Conservation (phyloP, 2,329 filamentous ascomycete species). For the Colletotrichum tabaci region DNA sequence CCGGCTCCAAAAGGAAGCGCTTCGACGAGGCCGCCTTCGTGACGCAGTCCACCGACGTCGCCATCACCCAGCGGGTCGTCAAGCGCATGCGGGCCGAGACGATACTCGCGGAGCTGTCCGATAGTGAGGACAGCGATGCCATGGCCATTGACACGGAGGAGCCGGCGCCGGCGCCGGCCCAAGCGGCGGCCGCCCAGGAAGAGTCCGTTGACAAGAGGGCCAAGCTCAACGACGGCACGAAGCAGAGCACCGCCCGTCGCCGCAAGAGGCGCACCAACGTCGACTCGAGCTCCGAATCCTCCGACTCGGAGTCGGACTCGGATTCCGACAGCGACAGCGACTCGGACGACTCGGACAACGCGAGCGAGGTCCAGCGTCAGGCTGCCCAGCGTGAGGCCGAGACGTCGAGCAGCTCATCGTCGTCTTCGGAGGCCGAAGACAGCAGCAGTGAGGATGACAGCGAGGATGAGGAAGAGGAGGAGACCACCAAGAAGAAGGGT, state of each 20-base stretch:
- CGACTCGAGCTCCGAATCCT: slow-evolving; percentile 52
- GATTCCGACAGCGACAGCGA: slow-evolving; percentile 44
- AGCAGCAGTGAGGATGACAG: slow-evolving; percentile 47
- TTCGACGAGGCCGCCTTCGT: slow-evolving; percentile 69
- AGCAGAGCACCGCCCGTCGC: slow-evolving; percentile 62
- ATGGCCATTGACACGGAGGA: slow-evolving; percentile 45
- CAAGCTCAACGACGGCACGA: slow-evolving; percentile 62
- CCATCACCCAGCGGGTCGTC: slow-evolving; percentile 69
- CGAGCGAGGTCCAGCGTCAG: slow-evolving; percentile 52
- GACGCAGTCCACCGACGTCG: slow-evolving; percentile 63
- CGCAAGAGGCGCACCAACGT: slow-evolving; percentile 67
- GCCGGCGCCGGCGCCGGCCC: slow-evolving; percentile 16
- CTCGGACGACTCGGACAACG: slow-evolving; percentile 50
- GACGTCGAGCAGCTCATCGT: slow-evolving; percentile 60
- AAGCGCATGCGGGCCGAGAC: slow-evolving; percentile 76
- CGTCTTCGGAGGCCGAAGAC: slow-evolving; percentile 56
- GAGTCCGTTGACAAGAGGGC: slow-evolving; percentile 55
- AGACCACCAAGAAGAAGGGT: slow-evolving; percentile 35
- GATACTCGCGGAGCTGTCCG: slow-evolving; percentile 69
- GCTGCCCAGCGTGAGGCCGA: slow-evolving; percentile 49
- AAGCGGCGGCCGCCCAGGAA: slow-evolving; percentile 44
- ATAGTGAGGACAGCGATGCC: slow-evolving; percentile 59
- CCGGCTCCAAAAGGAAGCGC: slow-evolving; percentile 62
- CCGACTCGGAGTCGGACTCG: slow-evolving; percentile 52
- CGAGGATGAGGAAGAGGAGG: slow-evolving; percentile 46